phyloP scores from a whole-genome alignment of 1,284 basidiomycete species.

The Trichosporon inkin region DNA sequence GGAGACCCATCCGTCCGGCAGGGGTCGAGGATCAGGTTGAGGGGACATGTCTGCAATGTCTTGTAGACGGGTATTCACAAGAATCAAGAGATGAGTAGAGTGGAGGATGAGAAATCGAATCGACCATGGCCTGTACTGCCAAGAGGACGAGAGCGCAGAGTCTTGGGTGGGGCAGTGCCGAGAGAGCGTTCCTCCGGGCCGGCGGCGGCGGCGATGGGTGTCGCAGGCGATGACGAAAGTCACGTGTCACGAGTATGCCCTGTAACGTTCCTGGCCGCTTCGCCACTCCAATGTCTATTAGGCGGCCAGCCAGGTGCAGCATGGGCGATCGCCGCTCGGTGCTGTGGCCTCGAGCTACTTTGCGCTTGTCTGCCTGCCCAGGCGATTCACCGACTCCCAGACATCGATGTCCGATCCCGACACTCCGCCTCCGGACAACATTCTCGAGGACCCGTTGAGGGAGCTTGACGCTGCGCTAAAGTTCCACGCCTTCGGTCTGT shows the following conservation, averaged over 20 bases:
- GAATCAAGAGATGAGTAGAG: background rate
- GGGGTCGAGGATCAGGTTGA: conserved; percentile 41
- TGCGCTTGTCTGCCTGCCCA: too few relatives aligned
- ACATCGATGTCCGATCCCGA: conserved; percentile 1
- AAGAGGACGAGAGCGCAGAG: background rate
- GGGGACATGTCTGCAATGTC: background rate
- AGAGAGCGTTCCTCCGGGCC: background rate
- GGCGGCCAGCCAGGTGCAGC: too few relatives aligned
- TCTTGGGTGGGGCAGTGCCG: background rate
- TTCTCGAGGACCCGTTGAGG: conserved; percentile 38
- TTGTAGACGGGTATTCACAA: background rate
- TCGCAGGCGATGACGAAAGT: conserved; percentile 1
- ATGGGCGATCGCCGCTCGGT: too few relatives aligned
- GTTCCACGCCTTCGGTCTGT: conserved; percentile 36
- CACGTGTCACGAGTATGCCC: background rate
- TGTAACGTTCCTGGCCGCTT: background rate
- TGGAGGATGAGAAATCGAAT: background rate
- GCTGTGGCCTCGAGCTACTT: too few relatives aligned
- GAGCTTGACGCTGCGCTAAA: conserved; percentile 35
- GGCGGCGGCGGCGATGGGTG: background rate
- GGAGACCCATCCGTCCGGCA: conserved; percentile 47
- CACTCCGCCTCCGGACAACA: conserved; percentile 25
- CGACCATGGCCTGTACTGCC: background rate
- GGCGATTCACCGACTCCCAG: too few relatives aligned
- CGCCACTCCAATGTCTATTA: background rate